A percentile compares a stretch with the other conserved stretches of the same genome.
These are phyloP conservation scores for Colletotrichum abscissum DNA, from an alignment of 2,329 filamentous ascomycete genomes.

Conservation along the genomic window DNA sequence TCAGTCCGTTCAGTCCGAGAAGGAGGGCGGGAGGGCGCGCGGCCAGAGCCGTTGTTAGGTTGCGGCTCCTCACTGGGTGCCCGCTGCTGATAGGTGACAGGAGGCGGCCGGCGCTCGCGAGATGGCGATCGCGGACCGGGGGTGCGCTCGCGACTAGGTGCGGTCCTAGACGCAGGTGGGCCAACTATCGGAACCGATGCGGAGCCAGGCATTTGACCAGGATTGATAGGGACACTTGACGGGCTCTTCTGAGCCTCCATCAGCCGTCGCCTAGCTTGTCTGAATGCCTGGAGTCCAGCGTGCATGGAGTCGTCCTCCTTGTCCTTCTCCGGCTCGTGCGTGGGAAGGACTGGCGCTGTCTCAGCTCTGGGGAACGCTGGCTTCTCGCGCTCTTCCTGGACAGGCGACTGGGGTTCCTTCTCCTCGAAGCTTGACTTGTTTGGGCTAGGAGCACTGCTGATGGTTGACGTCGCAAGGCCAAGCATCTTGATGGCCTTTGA, in stretches of 20 bases:
- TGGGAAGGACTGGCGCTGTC: background rate
- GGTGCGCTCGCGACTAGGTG: slow-evolving; percentile 40
- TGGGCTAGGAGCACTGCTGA: slow-evolving; percentile 53
- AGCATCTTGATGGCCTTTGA: slow-evolving; percentile 72
- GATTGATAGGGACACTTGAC: slow-evolving; percentile 41
- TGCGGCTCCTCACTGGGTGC: slow-evolving; percentile 54
- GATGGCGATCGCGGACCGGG: slow-evolving; percentile 50
- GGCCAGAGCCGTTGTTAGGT: slow-evolving; percentile 44
- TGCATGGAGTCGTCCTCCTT: slow-evolving; percentile 56
- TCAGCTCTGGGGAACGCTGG: slow-evolving; percentile 13
- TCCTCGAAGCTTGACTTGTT: slow-evolving; percentile 51
- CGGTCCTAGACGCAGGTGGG: slow-evolving; percentile 37
- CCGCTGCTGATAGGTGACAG: slow-evolving; percentile 56
- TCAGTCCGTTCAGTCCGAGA: slow-evolving; percentile 58
- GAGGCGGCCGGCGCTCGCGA: slow-evolving; percentile 57
- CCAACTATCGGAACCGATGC: background rate
- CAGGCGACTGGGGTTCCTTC: slow-evolving; percentile 42
- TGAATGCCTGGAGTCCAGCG: slow-evolving; percentile 66
- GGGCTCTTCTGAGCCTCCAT: slow-evolving; percentile 56
- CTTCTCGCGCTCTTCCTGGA: slow-evolving; percentile 40
- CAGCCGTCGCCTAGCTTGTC: slow-evolving; percentile 67
- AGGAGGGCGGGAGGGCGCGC: slow-evolving; percentile 41
- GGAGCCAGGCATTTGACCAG: slow-evolving; percentile 8
- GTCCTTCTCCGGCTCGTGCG: slow-evolving; percentile 32
- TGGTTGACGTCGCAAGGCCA: slow-evolving; percentile 60